Base-by-base conservation (phyloP, 768 basidiomycete genomes). In the Grammothele lineata region DNA sequence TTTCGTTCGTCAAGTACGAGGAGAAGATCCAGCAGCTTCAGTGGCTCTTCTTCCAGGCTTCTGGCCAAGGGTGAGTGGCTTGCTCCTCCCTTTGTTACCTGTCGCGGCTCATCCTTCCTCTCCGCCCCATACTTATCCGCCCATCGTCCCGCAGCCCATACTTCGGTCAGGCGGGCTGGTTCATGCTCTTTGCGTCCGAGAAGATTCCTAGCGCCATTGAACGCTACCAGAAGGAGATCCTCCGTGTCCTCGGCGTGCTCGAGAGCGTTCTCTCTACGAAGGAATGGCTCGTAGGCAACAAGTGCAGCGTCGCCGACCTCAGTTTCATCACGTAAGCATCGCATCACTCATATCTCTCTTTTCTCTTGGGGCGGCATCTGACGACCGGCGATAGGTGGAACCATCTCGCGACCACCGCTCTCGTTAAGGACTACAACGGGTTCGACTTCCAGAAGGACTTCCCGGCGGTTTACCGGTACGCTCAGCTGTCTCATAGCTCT, bases 1-100 rank as follows among this genome's bases (percentile, higher is more conserved):
- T 57, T 40, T 43, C 40, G 1, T 21, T 23, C 22, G 30, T 10
- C 15, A 23, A 32, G 25, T 14, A 11, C 19, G 37, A 50, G 22
- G 51, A 43, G 4, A 32, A 35, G 22, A 32, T 17, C 8, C 15
- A 33, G 26, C 47, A 37, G n/a, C 48, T 67, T 18, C 67, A 66
- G 52, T 72, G 69, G 72, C 67, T 73, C 37, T 69, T 70, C 59
- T 73, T 71, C 53, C 53, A 57, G 25, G 49, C 53, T 21, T 54
- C 50, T 0, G 56, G 56, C 2, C 56, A 57, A 30, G 56, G 56
- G 54, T 55, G 24, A 4, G 54, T 27, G 0, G 3, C 1, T 25
- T 26, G n/a, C 5, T 11, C 2, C 22, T 27, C 27, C 34, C 34
- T 23, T 3, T n/a, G n/a, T n/a, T n/a, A n/a, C n/a, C n/a, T n/a